Evolutionary conservation across 306 rosid genomes (phyloP), one percentile per base, ranked within the genome.

Genomic region (Sicyos edulis): DNA sequence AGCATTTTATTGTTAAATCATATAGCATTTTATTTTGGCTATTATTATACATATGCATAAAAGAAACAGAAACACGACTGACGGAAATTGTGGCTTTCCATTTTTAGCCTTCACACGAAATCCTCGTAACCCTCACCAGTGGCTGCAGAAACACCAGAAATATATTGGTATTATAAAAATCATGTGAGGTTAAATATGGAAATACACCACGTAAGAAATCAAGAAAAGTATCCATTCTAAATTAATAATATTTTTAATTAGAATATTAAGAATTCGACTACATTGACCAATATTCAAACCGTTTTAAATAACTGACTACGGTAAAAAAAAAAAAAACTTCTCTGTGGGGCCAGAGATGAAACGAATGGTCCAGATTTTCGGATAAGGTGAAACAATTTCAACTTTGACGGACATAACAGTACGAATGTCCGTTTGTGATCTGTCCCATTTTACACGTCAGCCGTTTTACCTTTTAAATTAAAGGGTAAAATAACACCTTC

Each of bases 301-400:
- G 50, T 2, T 62, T 62, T 9, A 2, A 49, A 62, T 24, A 17
- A 57, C 64, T 13, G 44, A 8, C 0, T 14, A 5, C 29, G 29
- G 0, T 9, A 15, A 51, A 64, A 64, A 40, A 64, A n/a, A n/a
- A n/a, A n/a, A n/a, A n/a, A n/a, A n/a, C n/a, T 40, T 64, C 52
- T 9, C 0, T 4, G 70, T 64, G 24, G 70, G 1, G 29, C 70
- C 70, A 17, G 52, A 64, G 50, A 17, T 64, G 70, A 64, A 64
- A 64, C 52, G 70, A 16, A 64, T 26, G 70, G 70, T 64, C 52
- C 52, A 64, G 70, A 64, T 64, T 64, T 64, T 32, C 6, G 34
- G 71, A 65, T 65, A 42, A 19, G 53, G 3, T 26, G 29, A 26
- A 26, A 26, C 37, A 32, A 5, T 4, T 64, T 40, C 32, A 19